Evolutionary conservation across 345 rosid species (phyloP).

Genomic region (Eucalyptus globulus): DNA sequence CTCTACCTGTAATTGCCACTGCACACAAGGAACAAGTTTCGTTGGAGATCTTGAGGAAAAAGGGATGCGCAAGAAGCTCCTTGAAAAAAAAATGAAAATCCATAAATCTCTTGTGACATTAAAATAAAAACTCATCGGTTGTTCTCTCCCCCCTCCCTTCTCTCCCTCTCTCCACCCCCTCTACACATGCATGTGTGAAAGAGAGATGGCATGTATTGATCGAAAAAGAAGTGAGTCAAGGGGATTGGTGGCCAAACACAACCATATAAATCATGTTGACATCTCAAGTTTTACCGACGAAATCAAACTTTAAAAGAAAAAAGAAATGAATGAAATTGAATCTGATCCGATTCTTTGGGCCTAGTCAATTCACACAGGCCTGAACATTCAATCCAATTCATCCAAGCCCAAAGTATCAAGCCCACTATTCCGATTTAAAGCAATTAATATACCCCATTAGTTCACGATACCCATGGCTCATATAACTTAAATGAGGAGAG

Average conservation of each 20-base stretch:
- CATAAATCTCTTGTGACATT: too few species aligned
- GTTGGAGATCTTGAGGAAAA: too few species aligned
- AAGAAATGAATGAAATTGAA: neutral
- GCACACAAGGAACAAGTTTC: too few species aligned
- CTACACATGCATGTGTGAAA: neutral
- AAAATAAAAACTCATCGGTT: too few species aligned
- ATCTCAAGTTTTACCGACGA: too few species aligned
- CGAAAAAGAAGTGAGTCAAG: neutral
- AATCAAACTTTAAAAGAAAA: too few species aligned
- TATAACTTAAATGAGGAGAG: too few species aligned
- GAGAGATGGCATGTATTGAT: neutral
- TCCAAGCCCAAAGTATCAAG: neutral
- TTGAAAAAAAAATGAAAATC: too few species aligned
- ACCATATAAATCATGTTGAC: neutral
- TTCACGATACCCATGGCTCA: neutral
- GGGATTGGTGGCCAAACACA: neutral
- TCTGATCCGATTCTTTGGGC: neutral
- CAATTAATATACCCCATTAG: neutral
- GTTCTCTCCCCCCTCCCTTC: too few species aligned
- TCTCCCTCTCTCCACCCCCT: too few species aligned
- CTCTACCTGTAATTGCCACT: rapidly evolving
- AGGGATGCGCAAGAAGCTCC: too few species aligned
- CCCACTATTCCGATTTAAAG: neutral
- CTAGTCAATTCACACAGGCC: neutral
- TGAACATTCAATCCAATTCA: neutral